Evolutionary conservation across 768 basidiomycete species (phyloP).

Genomic region (Xerocomellus intermedius): DNA sequence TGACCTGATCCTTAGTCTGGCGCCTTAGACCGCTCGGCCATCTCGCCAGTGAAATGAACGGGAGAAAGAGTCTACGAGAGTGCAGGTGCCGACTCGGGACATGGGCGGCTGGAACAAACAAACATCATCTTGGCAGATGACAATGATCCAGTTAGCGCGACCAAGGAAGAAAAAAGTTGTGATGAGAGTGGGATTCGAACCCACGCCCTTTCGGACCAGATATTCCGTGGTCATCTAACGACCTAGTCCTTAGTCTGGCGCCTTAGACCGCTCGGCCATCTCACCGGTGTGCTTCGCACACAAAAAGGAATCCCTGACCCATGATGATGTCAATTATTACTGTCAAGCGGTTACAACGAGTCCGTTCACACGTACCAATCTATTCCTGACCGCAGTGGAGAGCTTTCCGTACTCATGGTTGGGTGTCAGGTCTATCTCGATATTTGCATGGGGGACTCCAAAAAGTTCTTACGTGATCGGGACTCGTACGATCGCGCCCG

Average conservation of each 20-base stretch:
- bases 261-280: slow-evolving; percentile 65
- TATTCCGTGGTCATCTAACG: slow-evolving; percentile 27
- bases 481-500: slow-evolving; percentile 33
- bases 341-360: neutral
- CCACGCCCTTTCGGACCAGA: slow-evolving; percentile 43
- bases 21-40: slow-evolving; percentile 65
- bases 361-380: neutral
- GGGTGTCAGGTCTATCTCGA: slow-evolving; percentile 36
- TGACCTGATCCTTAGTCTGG: slow-evolving; percentile 52
- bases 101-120: too few species aligned
- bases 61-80: neutral
- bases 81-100: too few species aligned
- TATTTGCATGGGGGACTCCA: slow-evolving; percentile 41
- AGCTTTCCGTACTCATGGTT: slow-evolving; percentile 2
- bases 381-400: neutral
- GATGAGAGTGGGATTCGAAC: slow-evolving; percentile 43
- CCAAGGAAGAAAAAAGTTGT: neutral
- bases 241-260: slow-evolving; percentile 55
- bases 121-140: too few species aligned
- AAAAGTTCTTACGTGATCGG: slow-evolving; percentile 23
- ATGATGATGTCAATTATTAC: neutral
- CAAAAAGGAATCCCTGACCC: neutral
- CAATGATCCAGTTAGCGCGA: neutral
- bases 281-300: slow-evolving; percentile 11
- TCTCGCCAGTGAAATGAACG: slow-evolving; percentile 27